These are phyloP conservation scores for Syzygium grande DNA, from an alignment of 345 rosid genomes.

Conservation along the genomic window DNA sequence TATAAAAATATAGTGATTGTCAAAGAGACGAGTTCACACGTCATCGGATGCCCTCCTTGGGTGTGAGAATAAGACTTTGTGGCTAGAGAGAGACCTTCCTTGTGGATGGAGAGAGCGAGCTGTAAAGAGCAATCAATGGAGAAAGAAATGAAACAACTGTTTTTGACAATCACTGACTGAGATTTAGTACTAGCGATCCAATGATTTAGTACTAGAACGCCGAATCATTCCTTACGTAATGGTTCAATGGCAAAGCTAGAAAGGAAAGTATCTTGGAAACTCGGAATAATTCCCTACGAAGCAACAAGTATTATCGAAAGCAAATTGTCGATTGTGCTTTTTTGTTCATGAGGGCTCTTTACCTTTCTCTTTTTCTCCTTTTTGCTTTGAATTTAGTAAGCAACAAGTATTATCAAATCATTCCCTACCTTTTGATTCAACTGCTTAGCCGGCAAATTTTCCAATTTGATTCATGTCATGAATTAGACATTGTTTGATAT, in stretches of 20 bases:
- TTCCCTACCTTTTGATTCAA: not conserved
- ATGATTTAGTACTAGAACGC: too few relatives aligned
- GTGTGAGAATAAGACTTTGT: not conserved
- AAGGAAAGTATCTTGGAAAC: not conserved
- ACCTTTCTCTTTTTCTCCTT: not conserved
- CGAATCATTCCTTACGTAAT: not conserved
- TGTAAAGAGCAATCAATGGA: too few relatives aligned
- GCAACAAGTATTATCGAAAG: not conserved
- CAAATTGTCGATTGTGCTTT: not conserved
- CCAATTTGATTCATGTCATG: not conserved
- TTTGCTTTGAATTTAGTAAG: not conserved
- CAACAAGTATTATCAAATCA: not conserved
- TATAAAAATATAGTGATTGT: too few relatives aligned
- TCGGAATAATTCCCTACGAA: too few relatives aligned
- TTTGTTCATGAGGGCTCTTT: too few relatives aligned
- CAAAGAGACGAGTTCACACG: too few relatives aligned
- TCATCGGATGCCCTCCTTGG: not conserved
- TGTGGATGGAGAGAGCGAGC: not conserved
- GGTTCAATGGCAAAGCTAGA: not conserved
- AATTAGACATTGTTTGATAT: too few relatives aligned
- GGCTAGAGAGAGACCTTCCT: not conserved
- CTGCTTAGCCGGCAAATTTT: not conserved
- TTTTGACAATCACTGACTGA: not conserved
- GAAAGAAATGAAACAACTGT: not conserved
- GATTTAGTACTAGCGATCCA: too few relatives aligned